Conservation (phyloP, 1,284 basidiomycete species). For the Ceratobasidium sp. region DNA sequence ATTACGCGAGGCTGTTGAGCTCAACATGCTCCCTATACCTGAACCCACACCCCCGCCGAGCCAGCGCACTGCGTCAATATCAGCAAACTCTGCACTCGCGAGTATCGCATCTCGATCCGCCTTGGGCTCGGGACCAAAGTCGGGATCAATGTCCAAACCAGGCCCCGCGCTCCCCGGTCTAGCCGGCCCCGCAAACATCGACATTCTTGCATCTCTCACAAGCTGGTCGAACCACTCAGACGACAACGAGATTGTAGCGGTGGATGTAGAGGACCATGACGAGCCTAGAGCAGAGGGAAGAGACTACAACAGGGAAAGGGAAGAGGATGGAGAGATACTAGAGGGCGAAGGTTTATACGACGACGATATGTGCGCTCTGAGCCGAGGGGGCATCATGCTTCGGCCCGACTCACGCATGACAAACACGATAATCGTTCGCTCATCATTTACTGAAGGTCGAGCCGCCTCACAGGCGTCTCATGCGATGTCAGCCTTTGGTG, state of each 20-base stretch:
- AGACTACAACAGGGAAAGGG: constrained; percentile 48
- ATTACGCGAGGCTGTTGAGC: constrained; percentile 46
- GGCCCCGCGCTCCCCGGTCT: constrained; percentile 15
- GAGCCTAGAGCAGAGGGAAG: constrained; percentile 51
- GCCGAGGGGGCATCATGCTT: constrained; percentile 29
- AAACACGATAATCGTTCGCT: constrained; percentile 27
- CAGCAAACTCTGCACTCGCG: neutral
- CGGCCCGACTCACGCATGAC: constrained; percentile 35
- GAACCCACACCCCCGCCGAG: constrained; percentile 34
- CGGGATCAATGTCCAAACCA: too few species aligned
- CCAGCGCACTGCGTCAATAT: constrained; percentile 23
- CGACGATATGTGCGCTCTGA: constrained; percentile 43
- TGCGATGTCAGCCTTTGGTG: constrained; percentile 32
- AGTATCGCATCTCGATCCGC: neutral
- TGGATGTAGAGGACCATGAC: constrained; percentile 51
- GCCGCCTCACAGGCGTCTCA: constrained; percentile 9
- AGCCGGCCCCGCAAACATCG: constrained; percentile 10
- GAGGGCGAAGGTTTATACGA: too few species aligned
- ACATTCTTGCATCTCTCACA: constrained; percentile 17
- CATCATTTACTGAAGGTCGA: constrained; percentile 26
- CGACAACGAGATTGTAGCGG: constrained; percentile 41
- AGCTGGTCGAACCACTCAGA: constrained; percentile 37
- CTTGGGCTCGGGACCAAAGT: constrained; percentile 23
- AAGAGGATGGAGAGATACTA: too few species aligned
- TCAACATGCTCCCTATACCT: constrained; percentile 48